Evolutionary conservation across 805 yeast genomes (phyloP).

Genomic region (Metschnikowia sp.): DNA sequence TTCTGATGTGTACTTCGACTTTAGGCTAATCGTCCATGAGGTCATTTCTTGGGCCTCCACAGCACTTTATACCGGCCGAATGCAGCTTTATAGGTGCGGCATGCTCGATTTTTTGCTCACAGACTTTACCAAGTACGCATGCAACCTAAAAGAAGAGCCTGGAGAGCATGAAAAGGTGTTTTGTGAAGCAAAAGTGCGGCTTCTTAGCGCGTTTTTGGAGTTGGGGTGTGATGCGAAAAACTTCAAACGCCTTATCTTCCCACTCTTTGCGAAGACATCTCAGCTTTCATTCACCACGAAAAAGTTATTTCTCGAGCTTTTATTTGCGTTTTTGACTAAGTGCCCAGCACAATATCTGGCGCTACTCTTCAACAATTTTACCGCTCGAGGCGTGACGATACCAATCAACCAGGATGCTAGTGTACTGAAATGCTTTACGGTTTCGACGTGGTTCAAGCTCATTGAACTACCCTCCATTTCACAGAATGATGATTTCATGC

Average conservation of each 20-base stretch:
- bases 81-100: slow-evolving; percentile 20
- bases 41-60: slow-evolving; percentile 22
- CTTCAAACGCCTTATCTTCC: slow-evolving; percentile 20
- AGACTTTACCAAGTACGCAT: slow-evolving; percentile 14
- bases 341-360: slow-evolving; percentile 29
- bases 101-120: slow-evolving; percentile 22
- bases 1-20: slow-evolving; percentile 25
- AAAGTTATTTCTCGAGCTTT: slow-evolving; percentile 21
- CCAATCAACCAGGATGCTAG: slow-evolving; percentile 14
- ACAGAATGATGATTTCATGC: slow-evolving; percentile 1
- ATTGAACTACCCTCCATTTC: slow-evolving; percentile 16
- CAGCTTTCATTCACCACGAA: slow-evolving; percentile 8
- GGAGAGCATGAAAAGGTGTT: slow-evolving; percentile 15
- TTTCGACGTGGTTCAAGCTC: slow-evolving; percentile 41
- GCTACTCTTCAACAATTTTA: slow-evolving; percentile 23
- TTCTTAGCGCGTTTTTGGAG: slow-evolving; percentile 28
- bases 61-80: slow-evolving; percentile 22
- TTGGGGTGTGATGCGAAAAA: slow-evolving; percentile 30
- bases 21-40: slow-evolving; percentile 29
- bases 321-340: slow-evolving; percentile 20
- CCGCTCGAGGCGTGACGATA: slow-evolving; percentile 9
- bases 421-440: slow-evolving; percentile 27
- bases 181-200: slow-evolving; percentile 13
- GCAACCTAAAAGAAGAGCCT: slow-evolving; percentile 9
- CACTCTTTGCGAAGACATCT: slow-evolving; percentile 14